A percentile compares a stretch with the other conserved stretches of the same genome.
phyloP scores from a whole-genome alignment of 2,329 filamentous ascomycete species.

The Botrytis elliptica region DNA sequence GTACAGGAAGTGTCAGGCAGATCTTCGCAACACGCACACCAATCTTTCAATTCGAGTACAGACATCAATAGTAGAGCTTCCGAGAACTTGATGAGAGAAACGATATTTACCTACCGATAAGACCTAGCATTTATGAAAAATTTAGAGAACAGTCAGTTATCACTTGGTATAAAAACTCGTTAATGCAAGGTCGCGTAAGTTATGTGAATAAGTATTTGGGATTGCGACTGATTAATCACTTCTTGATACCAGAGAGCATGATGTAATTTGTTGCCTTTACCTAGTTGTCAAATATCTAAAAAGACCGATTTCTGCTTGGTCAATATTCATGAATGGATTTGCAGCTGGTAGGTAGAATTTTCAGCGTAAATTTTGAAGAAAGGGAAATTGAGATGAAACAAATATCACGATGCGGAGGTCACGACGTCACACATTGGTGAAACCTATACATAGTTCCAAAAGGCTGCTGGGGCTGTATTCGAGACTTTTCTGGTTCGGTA shows the following conservation, averaged over 20 bases:
- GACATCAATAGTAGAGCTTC: not conserved
- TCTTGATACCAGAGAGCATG: not conserved
- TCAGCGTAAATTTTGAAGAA: not conserved
- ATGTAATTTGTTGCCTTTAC: not conserved
- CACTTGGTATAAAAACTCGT: not conserved
- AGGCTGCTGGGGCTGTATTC: not conserved
- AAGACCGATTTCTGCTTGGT: not conserved
- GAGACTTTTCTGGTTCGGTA: not conserved
- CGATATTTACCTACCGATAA: not conserved
- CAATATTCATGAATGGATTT: not conserved
- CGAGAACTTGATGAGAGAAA: not conserved
- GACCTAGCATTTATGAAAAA: not conserved
- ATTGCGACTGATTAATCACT: not conserved
- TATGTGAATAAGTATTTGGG: not conserved
- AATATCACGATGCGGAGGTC: not conserved
- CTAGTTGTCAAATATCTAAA: not conserved
- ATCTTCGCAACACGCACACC: not conserved
- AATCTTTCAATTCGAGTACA: not conserved
- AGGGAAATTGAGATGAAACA: not conserved
- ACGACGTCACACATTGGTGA: not conserved
- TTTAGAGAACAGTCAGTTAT: not conserved
- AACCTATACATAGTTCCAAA: not conserved
- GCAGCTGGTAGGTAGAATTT: not conserved
- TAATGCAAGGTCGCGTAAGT: slow-evolving; percentile 7
- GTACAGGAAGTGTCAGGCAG: slow-evolving; percentile 9